Conservation (phyloP, 345 rosid species). For the Gossypium raimondii region DNA sequence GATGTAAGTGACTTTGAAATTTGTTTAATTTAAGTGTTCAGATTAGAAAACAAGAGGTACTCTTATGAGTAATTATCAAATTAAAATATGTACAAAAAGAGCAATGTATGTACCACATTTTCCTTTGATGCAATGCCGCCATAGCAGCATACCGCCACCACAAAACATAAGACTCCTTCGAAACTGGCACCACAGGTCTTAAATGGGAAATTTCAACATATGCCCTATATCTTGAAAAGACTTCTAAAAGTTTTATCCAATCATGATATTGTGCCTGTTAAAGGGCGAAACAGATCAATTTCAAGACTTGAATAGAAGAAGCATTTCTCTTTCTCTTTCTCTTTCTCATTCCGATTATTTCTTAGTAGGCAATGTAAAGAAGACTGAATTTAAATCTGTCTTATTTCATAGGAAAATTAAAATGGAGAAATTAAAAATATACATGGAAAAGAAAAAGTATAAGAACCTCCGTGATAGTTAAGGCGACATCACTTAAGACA, state of each 20-base stretch:
- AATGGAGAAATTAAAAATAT: slow-evolving; percentile 6
- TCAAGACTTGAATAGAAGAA: slow-evolving; percentile 5
- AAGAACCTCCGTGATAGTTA: slow-evolving; percentile 76
- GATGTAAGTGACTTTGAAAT: neutral
- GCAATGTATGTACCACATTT: slow-evolving; percentile 54
- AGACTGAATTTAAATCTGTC: neutral
- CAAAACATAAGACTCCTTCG: slow-evolving; percentile 40
- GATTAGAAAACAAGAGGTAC: neutral
- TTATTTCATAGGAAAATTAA: slow-evolving; percentile 2
- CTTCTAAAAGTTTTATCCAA: slow-evolving; percentile 93
- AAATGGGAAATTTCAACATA: slow-evolving; percentile 84
- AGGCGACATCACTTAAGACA: slow-evolving; percentile 71
- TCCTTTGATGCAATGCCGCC: slow-evolving; percentile 74
- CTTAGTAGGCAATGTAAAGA: neutral
- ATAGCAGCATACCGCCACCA: slow-evolving; percentile 97
- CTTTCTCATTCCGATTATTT: neutral
- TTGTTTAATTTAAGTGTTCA: slow-evolving; percentile 3
- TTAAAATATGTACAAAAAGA: neutral
- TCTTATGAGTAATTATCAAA: neutral
- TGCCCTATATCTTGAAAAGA: slow-evolving; percentile 75
- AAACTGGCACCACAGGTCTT: slow-evolving; percentile 77
- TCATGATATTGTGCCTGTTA: slow-evolving; percentile 90
- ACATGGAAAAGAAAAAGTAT: slow-evolving; percentile 10
- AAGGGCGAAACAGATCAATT: slow-evolving; percentile 23
- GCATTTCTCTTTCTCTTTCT: neutral